Conservation (phyloP, 495 filamentous ascomycete species). For the Mytilinidion resinicola region DNA sequence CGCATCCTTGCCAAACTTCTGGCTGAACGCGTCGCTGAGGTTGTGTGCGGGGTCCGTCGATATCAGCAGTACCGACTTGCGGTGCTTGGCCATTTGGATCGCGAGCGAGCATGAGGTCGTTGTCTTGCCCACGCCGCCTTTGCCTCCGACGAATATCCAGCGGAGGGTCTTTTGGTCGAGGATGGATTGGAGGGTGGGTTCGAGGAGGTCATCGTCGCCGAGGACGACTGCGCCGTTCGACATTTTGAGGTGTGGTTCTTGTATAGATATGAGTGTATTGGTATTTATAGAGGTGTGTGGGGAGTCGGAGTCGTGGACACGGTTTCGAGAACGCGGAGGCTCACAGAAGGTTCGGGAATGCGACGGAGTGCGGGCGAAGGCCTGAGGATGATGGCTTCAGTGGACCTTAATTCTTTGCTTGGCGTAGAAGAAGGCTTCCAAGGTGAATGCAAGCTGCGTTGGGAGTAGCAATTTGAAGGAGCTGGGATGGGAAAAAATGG, state of each 20-base stretch:
- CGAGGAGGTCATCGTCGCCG: slow-evolving; percentile 67
- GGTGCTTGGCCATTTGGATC: slow-evolving; percentile 94
- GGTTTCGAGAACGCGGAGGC: background rate
- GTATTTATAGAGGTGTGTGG: background rate
- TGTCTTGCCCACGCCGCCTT: slow-evolving; percentile 99
- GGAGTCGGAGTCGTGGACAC: background rate
- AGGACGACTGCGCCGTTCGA: slow-evolving; percentile 53
- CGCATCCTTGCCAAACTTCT: slow-evolving; percentile 99
- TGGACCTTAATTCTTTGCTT: too few relatives aligned
- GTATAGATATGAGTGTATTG: background rate
- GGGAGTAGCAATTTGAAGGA: too few relatives aligned
- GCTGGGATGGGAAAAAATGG: too few relatives aligned
- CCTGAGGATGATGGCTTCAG: background rate
- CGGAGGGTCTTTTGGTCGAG: slow-evolving; percentile 89
- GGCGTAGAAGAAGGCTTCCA: too few relatives aligned
- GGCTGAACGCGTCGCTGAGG: slow-evolving; percentile 92
- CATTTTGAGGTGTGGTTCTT: slow-evolving; percentile 42
- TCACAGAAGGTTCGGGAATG: slow-evolving; percentile 3
- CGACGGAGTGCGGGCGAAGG: background rate
- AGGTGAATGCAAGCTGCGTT: too few relatives aligned
- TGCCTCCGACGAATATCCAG: slow-evolving; percentile 99
- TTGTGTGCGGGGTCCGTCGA: slow-evolving; percentile 99
- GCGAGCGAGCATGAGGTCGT: slow-evolving; percentile 97
- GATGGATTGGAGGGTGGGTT: slow-evolving; percentile 89
- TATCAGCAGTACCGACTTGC: slow-evolving; percentile 92